Conservation (phyloP, 2,329 filamentous ascomycete genomes). For the Xylaria sp. region DNA sequence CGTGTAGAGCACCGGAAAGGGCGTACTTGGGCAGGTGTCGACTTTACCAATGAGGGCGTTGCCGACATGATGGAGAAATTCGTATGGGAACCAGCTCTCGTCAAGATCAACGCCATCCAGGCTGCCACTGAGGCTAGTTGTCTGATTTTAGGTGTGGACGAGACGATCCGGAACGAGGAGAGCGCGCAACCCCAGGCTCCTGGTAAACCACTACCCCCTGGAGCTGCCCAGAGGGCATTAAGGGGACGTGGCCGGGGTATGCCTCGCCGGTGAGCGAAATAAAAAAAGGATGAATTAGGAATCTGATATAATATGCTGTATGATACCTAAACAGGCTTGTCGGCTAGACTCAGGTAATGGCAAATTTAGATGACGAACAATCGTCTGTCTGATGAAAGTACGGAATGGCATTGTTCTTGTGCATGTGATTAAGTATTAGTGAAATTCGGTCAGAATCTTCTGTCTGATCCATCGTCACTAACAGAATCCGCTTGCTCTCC, state of each 20-base stretch:
- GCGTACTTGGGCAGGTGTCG: constrained; percentile 92
- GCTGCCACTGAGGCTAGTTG: constrained; percentile 95
- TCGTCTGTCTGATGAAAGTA: constrained; percentile 18
- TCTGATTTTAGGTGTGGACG: constrained; percentile 94
- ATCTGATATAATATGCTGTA: constrained; percentile 30
- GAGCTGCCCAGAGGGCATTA: constrained; percentile 88
- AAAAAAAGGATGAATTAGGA: constrained; percentile 6
- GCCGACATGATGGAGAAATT: constrained; percentile 94
- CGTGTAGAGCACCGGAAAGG: constrained; percentile 96
- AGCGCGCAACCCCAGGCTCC: constrained; percentile 86
- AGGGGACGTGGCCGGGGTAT: constrained; percentile 86
- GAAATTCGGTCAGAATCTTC: neutral
- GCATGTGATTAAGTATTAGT: constrained; percentile 18
- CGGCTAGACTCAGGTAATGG: constrained; percentile 36
- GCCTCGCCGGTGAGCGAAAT: constrained; percentile 73
- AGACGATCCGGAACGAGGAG: constrained; percentile 99
- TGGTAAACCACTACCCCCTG: constrained; percentile 76
- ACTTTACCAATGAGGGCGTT: constrained; percentile 92
- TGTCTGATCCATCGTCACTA: neutral
- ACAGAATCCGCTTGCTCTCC: neutral
- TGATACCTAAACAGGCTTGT: constrained; percentile 37
- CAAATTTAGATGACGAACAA: constrained; percentile 35
- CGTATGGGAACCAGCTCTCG: constrained; percentile 95
- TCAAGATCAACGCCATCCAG: constrained; percentile 97
- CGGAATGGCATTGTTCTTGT: constrained; percentile 1